Percentiles rank a stretch among this genome's conserved stretches.
These are phyloP conservation scores for Alternaria novae-zelandiae DNA, from an alignment of 2,329 filamentous ascomycete species.

Conservation along the genomic window DNA sequence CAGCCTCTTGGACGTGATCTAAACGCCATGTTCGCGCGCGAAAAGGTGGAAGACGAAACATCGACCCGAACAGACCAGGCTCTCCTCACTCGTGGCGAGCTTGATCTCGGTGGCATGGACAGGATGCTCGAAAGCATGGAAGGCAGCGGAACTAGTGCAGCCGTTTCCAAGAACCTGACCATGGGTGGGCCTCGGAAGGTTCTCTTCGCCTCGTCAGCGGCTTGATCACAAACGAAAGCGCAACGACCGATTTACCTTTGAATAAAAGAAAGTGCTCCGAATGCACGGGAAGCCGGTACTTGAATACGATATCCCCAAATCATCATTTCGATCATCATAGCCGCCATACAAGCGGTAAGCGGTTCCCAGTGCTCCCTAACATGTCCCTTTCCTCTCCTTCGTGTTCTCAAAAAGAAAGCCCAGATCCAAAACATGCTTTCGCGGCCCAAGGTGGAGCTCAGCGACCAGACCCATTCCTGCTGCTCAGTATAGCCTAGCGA, in stretches of 20 bases:
- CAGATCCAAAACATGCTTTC: constrained; percentile 24
- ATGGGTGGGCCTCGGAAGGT: constrained; percentile 44
- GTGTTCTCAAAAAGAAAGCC: background rate
- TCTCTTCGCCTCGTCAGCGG: constrained; percentile 43
- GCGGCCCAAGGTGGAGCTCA: constrained; percentile 61
- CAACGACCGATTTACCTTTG: background rate
- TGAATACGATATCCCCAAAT: constrained; percentile 4
- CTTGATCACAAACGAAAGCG: constrained; percentile 13
- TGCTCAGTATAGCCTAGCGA: constrained; percentile 62
- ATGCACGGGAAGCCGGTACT: background rate
- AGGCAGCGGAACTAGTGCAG: constrained; percentile 28
- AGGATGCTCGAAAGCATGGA: constrained; percentile 51
- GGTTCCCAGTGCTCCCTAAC: background rate
- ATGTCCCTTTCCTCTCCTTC: background rate
- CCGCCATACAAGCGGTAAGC: background rate
- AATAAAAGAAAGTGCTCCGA: background rate
- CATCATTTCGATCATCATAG: background rate
- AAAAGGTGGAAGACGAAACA: constrained; percentile 39
- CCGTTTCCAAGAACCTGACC: constrained; percentile 28
- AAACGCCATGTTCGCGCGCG: constrained; percentile 34
- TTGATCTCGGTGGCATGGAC: constrained; percentile 58
- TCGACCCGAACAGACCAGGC: constrained; percentile 48
- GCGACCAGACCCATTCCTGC: constrained; percentile 59
- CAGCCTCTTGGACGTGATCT: constrained; percentile 40
- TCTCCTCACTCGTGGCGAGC: constrained; percentile 52